Percentiles rank a stretch among this genome's conserved stretches.
These are phyloP conservation scores for Veloboletus limbatus DNA, from an alignment of 1,284 basidiomycete species.

Conservation along the genomic window DNA sequence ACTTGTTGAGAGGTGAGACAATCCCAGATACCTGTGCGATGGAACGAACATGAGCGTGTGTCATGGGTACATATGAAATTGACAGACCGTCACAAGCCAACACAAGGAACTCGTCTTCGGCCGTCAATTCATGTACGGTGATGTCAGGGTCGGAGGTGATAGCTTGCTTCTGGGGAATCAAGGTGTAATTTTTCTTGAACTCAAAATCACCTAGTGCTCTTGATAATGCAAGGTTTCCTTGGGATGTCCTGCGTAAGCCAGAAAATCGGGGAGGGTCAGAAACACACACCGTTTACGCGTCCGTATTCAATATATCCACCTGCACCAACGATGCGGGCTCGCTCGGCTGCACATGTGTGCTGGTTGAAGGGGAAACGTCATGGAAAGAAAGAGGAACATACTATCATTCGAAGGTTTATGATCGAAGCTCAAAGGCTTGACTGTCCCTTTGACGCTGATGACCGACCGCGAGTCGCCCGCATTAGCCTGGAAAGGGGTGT, in stretches of 20 bases:
- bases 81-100: slow-evolving; percentile 91
- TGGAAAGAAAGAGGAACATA: slow-evolving; percentile 36
- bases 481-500: slow-evolving; percentile 71
- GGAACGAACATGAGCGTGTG: slow-evolving; percentile 6
- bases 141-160: slow-evolving; percentile 97
- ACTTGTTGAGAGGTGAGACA: slow-evolving; percentile 93
- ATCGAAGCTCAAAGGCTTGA: slow-evolving; percentile 88
- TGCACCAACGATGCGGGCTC: slow-evolving; percentile 83
- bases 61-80: neutral
- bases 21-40: slow-evolving; percentile 90
- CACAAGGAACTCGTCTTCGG: slow-evolving; percentile 95
- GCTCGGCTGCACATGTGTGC: slow-evolving; percentile 61
- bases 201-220: slow-evolving; percentile 98
- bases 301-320: slow-evolving; percentile 98
- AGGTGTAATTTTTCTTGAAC: slow-evolving; percentile 90
- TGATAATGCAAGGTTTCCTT: slow-evolving; percentile 94
- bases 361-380: neutral
- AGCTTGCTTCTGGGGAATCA: slow-evolving; percentile 88
- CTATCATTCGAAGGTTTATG: slow-evolving; percentile 93
- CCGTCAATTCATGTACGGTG: slow-evolving; percentile 73
- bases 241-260: slow-evolving; percentile 3
- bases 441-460: slow-evolving; percentile 82
- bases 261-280: neutral
- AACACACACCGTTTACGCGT: slow-evolving; percentile 85
- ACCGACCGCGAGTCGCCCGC: slow-evolving; percentile 96